A percentile compares a stretch with the other conserved stretches of the same genome.
phyloP scores from a whole-genome alignment of 2,329 filamentous ascomycete species.

The Cephalotrichum gorgonifer region DNA sequence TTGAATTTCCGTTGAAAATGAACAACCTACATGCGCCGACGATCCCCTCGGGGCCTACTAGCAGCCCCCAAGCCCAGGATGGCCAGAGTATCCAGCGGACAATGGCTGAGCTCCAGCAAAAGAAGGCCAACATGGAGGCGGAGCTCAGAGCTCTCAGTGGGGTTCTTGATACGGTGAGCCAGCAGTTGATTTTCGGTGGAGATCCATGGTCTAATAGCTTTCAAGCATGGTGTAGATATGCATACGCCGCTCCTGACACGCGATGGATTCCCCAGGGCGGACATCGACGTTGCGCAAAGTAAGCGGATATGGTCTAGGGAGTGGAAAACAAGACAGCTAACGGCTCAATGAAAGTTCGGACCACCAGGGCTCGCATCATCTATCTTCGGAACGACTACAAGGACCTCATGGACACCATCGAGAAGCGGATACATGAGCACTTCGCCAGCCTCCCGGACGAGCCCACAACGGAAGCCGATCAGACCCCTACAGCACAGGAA shows the following conservation, averaged over 20 bases:
- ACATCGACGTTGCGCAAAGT: constrained; percentile 94
- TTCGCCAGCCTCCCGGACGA: constrained; percentile 61
- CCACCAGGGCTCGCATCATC: constrained; percentile 85
- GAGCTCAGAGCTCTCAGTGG: constrained; percentile 77
- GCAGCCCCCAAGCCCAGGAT: constrained; percentile 37
- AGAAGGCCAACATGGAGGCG: constrained; percentile 76
- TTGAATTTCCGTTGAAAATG: constrained; percentile 29
- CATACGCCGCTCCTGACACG: constrained; percentile 74
- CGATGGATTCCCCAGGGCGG: constrained; percentile 85
- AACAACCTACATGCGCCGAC: constrained; percentile 48
- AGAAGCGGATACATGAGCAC: constrained; percentile 78
- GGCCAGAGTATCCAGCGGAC: constrained; percentile 54
- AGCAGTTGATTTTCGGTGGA: constrained; percentile 1
- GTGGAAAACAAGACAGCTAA: constrained; percentile 3
- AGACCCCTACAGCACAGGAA: not conserved
- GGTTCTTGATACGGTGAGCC: constrained; percentile 75
- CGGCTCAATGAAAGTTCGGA: constrained; percentile 56
- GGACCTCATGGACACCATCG: constrained; percentile 71
- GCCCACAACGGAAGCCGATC: constrained; percentile 2
- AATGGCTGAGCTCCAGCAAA: constrained; percentile 68
- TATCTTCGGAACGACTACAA: constrained; percentile 89
- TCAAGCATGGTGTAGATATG: constrained; percentile 87
- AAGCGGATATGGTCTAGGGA: constrained; percentile 14
- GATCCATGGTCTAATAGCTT: constrained; percentile 11
- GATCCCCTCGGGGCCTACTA: constrained; percentile 64